Evolutionary conservation across 2,329 filamentous ascomycete genomes (phyloP), one percentile per base, ranked within the genome.

Genomic region (Alternaria sp.): DNA sequence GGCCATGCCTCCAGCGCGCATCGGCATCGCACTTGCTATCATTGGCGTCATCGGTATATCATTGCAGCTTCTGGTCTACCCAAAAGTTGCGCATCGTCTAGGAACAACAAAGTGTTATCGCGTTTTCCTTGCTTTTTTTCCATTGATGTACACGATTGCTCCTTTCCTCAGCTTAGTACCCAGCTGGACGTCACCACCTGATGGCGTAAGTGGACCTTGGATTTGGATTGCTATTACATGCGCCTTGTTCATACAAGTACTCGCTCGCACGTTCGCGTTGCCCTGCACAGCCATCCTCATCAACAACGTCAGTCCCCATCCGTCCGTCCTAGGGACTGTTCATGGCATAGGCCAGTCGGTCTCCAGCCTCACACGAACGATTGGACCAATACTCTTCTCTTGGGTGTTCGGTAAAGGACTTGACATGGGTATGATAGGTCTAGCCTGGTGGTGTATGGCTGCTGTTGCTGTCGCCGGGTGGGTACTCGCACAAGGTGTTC

Each of bases 371-470:
- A 85, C 86, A 2, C 78, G 87, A 16, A 89, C 88, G 0, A 66
- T 90, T 11, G 88, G 88, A 0, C 88, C 88, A 0, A 78, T 89
- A 11, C 51, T 88, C 14, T 84, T 86, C n/a, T 87, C 87, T 0
- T 85, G 83, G 67, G 67, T 88, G 1, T 90, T 89, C 64, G 88
- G 88, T 0, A 72, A 82, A 9, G 88, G 88, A 0, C 71, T 90
- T 22, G 81, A 83, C 34, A 77, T 81, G 30, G 88, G 88, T 0
- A 66, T 88, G 3, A 83, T 90, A 0, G 88, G 87, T 1, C 78
- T 84, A 7, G 84, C 86, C 0, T 89, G 85, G 78, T 89, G 87
- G 87, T 79, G 80, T 0, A 71, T 89, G 41, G 81, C 81, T 11
- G 75, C 77, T 3, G 78, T 88, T 7, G 86, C 86, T 0, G 63